A percentile compares a stretch with the other conserved stretches of the same genome.
phyloP scores from a whole-genome alignment of 139 green algal species.

The Tetraselmis striata region DNA sequence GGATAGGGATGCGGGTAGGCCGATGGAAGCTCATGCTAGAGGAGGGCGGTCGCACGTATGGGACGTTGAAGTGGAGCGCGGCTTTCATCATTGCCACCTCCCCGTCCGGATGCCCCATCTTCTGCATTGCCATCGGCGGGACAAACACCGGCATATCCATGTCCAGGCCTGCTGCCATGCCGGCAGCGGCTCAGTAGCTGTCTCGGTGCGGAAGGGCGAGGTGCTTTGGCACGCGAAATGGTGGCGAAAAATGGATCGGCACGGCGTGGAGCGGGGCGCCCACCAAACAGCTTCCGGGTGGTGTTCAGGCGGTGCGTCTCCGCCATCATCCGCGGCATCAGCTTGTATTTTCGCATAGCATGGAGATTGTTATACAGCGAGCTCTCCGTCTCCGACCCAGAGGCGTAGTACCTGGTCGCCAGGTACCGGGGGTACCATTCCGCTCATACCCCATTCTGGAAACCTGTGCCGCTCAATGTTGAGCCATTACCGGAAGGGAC shows the following conservation, averaged over 20 bases:
- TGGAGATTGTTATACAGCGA: neutral
- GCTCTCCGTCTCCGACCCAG: neutral
- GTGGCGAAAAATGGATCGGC: neutral
- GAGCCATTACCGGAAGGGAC: no score
- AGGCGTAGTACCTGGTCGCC: neutral
- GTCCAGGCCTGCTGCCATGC: conserved; percentile 30
- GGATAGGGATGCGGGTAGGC: no score
- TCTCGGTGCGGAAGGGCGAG: neutral
- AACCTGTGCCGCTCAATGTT: no score
- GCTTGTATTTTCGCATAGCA: neutral
- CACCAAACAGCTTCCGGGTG: neutral
- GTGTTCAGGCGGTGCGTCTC: neutral
- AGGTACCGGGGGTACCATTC: no score
- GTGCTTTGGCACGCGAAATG: neutral
- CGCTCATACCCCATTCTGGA: no score
- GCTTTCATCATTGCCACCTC: conserved; percentile 49
- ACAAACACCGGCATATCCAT: conserved; percentile 61
- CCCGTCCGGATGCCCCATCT: conserved; percentile 60
- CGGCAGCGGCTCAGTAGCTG: neutral
- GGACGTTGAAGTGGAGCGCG: neutral
- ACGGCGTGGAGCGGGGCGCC: no score
- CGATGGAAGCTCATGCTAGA: no score
- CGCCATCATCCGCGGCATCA: neutral
- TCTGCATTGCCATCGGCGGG: conserved; percentile 80
- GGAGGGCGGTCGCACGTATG: neutral